A percentile compares a stretch with the other conserved stretches of the same genome.
These are phyloP conservation scores for Gossypium stocksii DNA, from an alignment of 345 rosid species.

Conservation along the genomic window DNA sequence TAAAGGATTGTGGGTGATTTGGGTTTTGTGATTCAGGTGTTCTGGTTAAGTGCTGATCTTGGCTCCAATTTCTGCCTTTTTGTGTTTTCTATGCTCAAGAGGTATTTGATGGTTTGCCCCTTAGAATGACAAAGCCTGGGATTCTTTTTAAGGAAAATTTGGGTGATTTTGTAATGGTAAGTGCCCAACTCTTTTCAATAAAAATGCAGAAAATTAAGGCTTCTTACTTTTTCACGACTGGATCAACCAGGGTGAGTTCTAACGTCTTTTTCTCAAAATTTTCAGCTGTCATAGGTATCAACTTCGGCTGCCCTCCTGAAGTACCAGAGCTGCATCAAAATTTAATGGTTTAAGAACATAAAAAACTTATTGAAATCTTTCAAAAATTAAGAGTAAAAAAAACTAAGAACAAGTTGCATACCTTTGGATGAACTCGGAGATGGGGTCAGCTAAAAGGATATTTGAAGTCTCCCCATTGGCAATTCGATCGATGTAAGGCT, in stretches of 20 bases:
- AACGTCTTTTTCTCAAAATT: conserved; percentile 49
- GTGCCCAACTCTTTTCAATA: no score
- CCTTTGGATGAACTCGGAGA: conserved; percentile 52
- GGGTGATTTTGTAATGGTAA: no score
- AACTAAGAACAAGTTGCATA: neutral
- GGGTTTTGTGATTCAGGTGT: no score
- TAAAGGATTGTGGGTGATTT: no score
- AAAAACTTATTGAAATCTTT: neutral
- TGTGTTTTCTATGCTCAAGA: neutral
- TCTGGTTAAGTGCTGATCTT: neutral
- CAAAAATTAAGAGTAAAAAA: neutral
- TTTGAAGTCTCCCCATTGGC: neutral
- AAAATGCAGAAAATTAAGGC: neutral
- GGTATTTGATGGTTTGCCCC: neutral
- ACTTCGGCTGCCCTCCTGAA: conserved; percentile 59
- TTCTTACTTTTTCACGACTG: conserved; percentile 47
- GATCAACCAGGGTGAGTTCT: conserved; percentile 48
- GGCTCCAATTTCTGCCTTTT: neutral
- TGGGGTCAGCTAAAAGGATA: conserved; percentile 43
- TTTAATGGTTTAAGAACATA: neutral
- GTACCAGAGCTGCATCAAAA: conserved; percentile 60
- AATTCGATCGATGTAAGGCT: neutral
- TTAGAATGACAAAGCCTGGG: neutral
- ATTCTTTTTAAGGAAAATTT: no score
- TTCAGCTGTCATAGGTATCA: conserved; percentile 7